phyloP scores from a whole-genome alignment of 164 flowering plant genomes.

The Dillenia suffruticosa region DNA sequence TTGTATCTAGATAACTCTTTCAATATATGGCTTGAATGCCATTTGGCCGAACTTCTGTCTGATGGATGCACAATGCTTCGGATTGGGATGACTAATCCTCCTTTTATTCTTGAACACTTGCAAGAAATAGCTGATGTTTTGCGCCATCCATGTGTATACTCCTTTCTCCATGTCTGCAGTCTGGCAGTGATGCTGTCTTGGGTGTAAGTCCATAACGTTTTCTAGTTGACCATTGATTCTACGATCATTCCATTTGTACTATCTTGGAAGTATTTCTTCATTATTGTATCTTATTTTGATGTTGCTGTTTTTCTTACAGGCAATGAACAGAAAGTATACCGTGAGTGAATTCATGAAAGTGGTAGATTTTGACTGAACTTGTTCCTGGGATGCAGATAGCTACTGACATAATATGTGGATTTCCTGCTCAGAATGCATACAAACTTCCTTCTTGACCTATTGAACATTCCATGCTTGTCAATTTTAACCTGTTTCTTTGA shows the following conservation, averaged over 20 bases:
- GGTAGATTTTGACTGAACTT: slow-evolving; percentile 69
- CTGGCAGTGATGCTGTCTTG: slow-evolving; percentile 89
- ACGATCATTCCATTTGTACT: too few relatives aligned
- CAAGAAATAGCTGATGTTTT: slow-evolving; percentile 88
- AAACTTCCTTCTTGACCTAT: background rate
- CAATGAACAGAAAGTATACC: slow-evolving; percentile 98
- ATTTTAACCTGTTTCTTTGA: too few relatives aligned
- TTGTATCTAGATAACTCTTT: too few relatives aligned
- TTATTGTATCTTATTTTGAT: too few relatives aligned
- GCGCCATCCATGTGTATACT: slow-evolving; percentile 87
- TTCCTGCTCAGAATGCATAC: slow-evolving; percentile 66
- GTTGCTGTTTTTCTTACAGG: slow-evolving; percentile 38
- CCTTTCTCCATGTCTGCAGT: slow-evolving; percentile 97
- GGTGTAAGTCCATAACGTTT: slow-evolving; percentile 43
- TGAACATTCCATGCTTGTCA: too few relatives aligned
- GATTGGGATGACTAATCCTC: slow-evolving; percentile 99
- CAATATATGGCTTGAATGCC: too few relatives aligned
- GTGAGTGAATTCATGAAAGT: slow-evolving; percentile 86
- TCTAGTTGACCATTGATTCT: too few relatives aligned
- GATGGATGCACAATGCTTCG: slow-evolving; percentile 97
- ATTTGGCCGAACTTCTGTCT: slow-evolving; percentile 78
- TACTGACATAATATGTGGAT: slow-evolving; percentile 98
- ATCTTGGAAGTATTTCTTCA: too few relatives aligned
- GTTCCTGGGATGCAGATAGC: slow-evolving; percentile 99
- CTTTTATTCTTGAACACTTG: slow-evolving; percentile 96